Evolutionary conservation across 768 basidiomycete genomes (phyloP).

Genomic region (Lentinula edodes): DNA sequence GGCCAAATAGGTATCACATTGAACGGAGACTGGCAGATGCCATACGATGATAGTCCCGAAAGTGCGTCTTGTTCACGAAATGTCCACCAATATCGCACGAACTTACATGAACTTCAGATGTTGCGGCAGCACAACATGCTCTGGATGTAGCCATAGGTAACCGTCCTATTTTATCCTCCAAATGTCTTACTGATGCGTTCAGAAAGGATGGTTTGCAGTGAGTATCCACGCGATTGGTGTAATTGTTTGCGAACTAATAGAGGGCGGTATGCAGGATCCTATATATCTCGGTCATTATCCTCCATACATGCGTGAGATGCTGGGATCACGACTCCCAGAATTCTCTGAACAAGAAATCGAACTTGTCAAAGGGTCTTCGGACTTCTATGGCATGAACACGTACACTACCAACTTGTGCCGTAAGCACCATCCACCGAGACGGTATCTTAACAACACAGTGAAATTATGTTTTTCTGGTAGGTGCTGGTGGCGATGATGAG

Average conservation of each 20-base stretch:
- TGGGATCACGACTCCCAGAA: slow-evolving; percentile 52
- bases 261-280: slow-evolving; percentile 38
- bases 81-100: slow-evolving; percentile 1
- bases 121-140: slow-evolving; percentile 66
- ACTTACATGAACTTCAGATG: slow-evolving; percentile 32
- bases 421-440: slow-evolving; percentile 21
- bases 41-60: slow-evolving; percentile 62
- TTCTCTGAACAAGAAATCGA: slow-evolving; percentile 52
- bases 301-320: slow-evolving; percentile 43
- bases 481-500: slow-evolving; percentile 56
- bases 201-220: slow-evolving; percentile 56
- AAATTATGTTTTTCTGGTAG: slow-evolving; percentile 20
- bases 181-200: not conserved
- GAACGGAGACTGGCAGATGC: slow-evolving; percentile 72
- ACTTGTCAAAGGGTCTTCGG: slow-evolving; percentile 58
- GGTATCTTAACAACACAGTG: not conserved
- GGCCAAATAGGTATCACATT: slow-evolving; percentile 77
- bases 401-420: slow-evolving; percentile 63
- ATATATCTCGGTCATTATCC: slow-evolving; percentile 74
- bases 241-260: not conserved
- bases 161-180: slow-evolving; percentile 11
- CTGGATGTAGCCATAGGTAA: slow-evolving; percentile 68
- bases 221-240: slow-evolving; percentile 19
- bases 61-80: slow-evolving; percentile 37
- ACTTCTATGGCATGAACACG: slow-evolving; percentile 71